phyloP scores from a whole-genome alignment of 2,329 filamentous ascomycete species.

The Metarhizium sp. region DNA sequence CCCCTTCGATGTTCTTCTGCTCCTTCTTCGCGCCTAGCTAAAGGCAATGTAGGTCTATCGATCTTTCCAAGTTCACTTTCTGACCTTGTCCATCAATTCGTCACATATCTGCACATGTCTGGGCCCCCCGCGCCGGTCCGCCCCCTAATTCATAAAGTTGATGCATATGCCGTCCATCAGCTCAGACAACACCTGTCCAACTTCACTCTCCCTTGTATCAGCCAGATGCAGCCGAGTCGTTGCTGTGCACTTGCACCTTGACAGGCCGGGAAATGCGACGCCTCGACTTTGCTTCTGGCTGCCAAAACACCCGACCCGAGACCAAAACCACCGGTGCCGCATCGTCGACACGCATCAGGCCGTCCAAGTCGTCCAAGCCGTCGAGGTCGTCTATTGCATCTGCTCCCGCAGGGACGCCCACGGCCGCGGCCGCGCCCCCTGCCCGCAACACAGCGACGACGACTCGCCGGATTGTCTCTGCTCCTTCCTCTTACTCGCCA shows the following conservation, averaged over 20 bases:
- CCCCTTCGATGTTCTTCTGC: no score
- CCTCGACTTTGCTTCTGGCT: slow-evolving; percentile 1
- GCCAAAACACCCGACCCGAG: not conserved
- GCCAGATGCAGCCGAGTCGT: not conserved
- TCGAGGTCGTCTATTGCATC: not conserved
- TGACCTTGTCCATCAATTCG: no score
- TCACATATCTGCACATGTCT: no score
- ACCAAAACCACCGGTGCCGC: not conserved
- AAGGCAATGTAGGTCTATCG: no score
- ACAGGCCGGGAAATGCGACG: slow-evolving; percentile 4
- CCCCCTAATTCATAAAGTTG: not conserved
- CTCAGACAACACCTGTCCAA: no score
- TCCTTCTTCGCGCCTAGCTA: no score
- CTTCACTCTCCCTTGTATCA: not conserved
- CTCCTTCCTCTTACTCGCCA: not conserved
- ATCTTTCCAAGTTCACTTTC: not conserved
- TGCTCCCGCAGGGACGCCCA: not conserved
- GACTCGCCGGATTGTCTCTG: not conserved
- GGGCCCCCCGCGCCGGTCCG: not conserved
- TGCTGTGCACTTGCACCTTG: not conserved
- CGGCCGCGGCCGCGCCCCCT: not conserved
- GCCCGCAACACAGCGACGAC: not conserved
- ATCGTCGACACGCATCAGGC: not conserved
- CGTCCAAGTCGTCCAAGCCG: not conserved
- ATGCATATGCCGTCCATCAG: no score